A percentile compares a stretch with the other conserved stretches of the same genome.
These are phyloP conservation scores for Tanacetum coccineum DNA, from an alignment of 129 eudicot genomes.

Conservation along the genomic window DNA sequence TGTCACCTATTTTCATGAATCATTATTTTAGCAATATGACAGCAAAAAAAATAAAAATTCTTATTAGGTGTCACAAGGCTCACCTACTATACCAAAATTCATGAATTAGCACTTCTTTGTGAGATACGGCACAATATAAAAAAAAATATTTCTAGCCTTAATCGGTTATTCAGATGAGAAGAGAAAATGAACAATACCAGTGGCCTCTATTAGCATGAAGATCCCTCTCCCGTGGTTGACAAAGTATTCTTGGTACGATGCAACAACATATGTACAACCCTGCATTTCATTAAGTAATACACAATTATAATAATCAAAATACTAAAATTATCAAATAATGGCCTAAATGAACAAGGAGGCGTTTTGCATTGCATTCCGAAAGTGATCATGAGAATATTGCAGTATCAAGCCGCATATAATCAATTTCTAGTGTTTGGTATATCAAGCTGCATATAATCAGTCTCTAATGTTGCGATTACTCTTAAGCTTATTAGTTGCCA, in stretches of 20 bases:
- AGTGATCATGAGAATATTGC: too few species aligned
- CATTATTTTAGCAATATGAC: not conserved
- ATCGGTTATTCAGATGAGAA: not conserved
- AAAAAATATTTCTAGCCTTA: not conserved
- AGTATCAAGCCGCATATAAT: too few species aligned
- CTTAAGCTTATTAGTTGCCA: too few species aligned
- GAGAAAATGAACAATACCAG: conserved; percentile 49
- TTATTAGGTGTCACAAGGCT: not conserved
- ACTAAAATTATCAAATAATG: not conserved
- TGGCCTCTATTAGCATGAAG: conserved; percentile 66
- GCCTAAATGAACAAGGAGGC: not conserved
- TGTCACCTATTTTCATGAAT: not conserved
- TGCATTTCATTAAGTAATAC: conserved; percentile 22
- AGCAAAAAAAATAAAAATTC: not conserved
- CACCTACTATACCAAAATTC: not conserved
- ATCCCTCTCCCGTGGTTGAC: conserved; percentile 66
- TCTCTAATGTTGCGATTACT: too few species aligned
- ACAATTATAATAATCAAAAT: not conserved
- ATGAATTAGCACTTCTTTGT: conserved; percentile 1
- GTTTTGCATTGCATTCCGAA: too few species aligned
- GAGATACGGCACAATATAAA: not conserved
- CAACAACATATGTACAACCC: conserved; percentile 72
- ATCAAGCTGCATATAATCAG: too few species aligned
- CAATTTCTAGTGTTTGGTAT: too few species aligned
- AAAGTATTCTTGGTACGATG: conserved; percentile 60